Evolutionary conservation across 2,329 filamentous ascomycete species (phyloP).

Genomic region (Aspergillus pseudoglaucus): DNA sequence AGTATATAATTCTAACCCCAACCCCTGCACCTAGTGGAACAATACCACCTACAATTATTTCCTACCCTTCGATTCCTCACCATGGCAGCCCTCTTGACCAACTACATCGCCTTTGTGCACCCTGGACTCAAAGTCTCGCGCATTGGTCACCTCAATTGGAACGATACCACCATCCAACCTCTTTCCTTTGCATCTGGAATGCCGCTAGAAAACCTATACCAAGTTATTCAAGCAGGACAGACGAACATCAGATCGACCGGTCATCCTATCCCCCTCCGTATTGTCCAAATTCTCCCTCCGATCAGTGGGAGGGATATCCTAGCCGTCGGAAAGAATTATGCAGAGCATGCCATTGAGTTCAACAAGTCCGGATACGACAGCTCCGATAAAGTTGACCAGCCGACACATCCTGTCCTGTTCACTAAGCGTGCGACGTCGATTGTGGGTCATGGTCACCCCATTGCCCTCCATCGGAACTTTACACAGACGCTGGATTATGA

Average conservation of each 20-base stretch:
- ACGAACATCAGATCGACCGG: neutral
- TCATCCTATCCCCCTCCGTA: neutral
- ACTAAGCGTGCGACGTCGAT: conserved; percentile 51
- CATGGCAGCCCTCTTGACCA: neutral
- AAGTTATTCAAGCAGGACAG: neutral
- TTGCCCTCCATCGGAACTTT: conserved; percentile 45
- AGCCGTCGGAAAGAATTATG: conserved; percentile 42
- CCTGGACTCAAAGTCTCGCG: neutral
- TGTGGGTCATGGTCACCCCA: conserved; percentile 43
- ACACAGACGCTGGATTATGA: conserved; percentile 50
- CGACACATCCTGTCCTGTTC: conserved; percentile 51
- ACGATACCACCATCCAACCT: neutral
- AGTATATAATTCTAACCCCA: neutral
- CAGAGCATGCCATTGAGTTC: conserved; percentile 51
- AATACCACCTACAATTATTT: neutral
- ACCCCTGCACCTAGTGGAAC: neutral
- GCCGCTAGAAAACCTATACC: neutral
- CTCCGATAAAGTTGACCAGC: conserved; percentile 39
- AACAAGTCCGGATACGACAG: conserved; percentile 49
- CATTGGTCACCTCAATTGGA: neutral
- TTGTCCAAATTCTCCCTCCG: neutral
- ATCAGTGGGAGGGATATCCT: conserved; percentile 12
- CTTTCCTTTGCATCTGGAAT: neutral
- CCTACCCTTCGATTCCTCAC: neutral
- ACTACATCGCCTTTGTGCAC: neutral